Base-by-base conservation (phyloP, 768 basidiomycete genomes). In the Mycena amicta region DNA sequence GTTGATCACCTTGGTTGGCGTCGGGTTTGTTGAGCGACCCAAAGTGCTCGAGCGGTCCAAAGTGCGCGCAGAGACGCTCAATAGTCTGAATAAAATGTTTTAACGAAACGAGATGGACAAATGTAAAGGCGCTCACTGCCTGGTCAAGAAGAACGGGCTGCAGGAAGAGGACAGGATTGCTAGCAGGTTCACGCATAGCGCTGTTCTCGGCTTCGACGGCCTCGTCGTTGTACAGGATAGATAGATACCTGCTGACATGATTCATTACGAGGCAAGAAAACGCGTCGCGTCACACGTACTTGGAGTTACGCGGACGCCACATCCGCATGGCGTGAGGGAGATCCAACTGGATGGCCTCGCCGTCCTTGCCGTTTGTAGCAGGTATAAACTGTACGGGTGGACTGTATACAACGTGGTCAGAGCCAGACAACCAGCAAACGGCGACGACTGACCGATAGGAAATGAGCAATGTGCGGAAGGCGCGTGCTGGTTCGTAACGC, bases 401-500 rank as follows among this genome's bases (percentile, higher is more conserved):
- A 29, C 80, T 80, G 57, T 45, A 8, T 13, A 45, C 12, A 8
- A n/a, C 22, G 13, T 45, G 43, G 43, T 37, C 5, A 45, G 43
- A 13, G 43, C 15, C 22, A 45, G 43, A 23, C 8, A 23, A 45
- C 43, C 15, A 8, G 22, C 12, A 23, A 6, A 8, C 13, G 43
- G 22, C 13, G 22, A 15, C 22, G 22, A 23, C 43, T 13, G 22
- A 87, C 89, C 88, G 80, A 71, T 90, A 92, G 25, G 92, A 92
- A 52, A 93, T 75, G 55, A 90, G 75, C 22, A 93, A 74, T 29
- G 89, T 84, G 62, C 88, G 82, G 64, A 87, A 88, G 15, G 90
- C 89, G 59, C 89, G 83, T 15, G 92, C 91, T 23, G 82, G 83
- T 62, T 93, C 92, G 59, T 85, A 92, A 43, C 92, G 90, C 61